phyloP scores from a whole-genome alignment of 345 rosid species.

The Camelina neglecta region DNA sequence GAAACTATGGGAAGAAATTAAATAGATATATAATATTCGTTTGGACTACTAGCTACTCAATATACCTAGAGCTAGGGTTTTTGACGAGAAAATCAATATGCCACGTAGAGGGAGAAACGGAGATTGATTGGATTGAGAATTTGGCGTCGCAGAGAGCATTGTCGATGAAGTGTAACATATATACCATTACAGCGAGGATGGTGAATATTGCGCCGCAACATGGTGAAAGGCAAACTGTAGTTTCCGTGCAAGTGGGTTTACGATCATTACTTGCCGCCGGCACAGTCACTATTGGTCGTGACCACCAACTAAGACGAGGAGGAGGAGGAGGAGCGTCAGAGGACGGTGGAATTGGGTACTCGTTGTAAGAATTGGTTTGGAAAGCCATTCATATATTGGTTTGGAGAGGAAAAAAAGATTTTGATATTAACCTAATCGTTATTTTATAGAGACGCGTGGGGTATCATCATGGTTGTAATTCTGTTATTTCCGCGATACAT shows the following conservation, averaged over 20 bases:
- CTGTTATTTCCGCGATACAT: too few relatives aligned
- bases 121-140: not conserved
- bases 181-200: not conserved
- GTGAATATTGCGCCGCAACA: not conserved
- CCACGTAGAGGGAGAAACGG: not conserved
- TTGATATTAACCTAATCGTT: not conserved
- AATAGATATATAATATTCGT: not conserved
- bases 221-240: not conserved
- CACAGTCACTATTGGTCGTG: conserved; percentile 7
- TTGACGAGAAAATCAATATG: conserved; percentile 18
- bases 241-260: not conserved
- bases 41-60: not conserved
- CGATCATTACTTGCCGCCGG: not conserved
- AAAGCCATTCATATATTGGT: conserved; percentile 1
- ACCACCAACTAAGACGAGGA: conserved; percentile 19
- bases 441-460: too few relatives aligned
- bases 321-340: not conserved
- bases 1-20: not conserved
- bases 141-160: not conserved
- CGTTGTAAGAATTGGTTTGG: not conserved
- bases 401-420: not conserved
- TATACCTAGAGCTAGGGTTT: conserved; percentile 22
- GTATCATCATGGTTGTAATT: too few relatives aligned
- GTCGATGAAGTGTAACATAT: not conserved
- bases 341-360: conserved; percentile 2